Evolutionary conservation across 192 early-diverging fungal genomes (phyloP).

Genomic region (Globomyces pollinis-pini): DNA sequence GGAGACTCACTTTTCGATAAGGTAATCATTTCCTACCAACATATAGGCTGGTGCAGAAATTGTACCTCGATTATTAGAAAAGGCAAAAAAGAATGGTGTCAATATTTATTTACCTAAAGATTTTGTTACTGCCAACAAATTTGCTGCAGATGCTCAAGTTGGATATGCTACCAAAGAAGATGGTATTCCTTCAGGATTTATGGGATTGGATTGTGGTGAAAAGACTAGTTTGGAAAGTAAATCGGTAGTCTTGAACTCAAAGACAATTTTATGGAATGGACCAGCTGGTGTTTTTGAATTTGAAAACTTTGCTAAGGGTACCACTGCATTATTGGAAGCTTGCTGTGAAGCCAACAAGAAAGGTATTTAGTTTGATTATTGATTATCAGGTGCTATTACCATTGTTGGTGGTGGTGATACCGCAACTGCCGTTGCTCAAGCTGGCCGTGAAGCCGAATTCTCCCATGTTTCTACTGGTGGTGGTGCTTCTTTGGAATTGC

Average conservation of each 20-base stretch:
- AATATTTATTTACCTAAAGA: conserved; percentile 84
- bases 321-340: conserved; percentile 76
- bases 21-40: too few species aligned
- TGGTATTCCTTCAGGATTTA: conserved; percentile 84
- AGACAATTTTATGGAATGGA: conserved; percentile 98
- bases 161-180: conserved; percentile 76
- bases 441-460: conserved; percentile 72
- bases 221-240: conserved; percentile 69
- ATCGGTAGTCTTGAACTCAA: conserved; percentile 60
- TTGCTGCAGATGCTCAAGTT: conserved; percentile 70
- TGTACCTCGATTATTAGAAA: conserved; percentile 71
- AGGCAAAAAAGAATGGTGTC: conserved; percentile 86
- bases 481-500: conserved; percentile 89
- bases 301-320: conserved; percentile 83
- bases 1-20: conserved; percentile 89
- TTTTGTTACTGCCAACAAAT: conserved; percentile 83
- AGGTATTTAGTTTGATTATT: too few species aligned
- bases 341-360: conserved; percentile 73
- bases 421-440: conserved; percentile 92
- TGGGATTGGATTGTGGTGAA: conserved; percentile 86
- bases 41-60: conserved; percentile 81
- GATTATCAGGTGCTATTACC: conserved; percentile 77
- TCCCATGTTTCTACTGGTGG: conserved; percentile 94
- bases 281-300: conserved; percentile 94
- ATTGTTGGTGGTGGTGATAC: conserved; percentile 98